These are phyloP conservation scores for Aspergillus proliferans DNA, from an alignment of 2,329 filamentous ascomycete species.

Conservation along the genomic window DNA sequence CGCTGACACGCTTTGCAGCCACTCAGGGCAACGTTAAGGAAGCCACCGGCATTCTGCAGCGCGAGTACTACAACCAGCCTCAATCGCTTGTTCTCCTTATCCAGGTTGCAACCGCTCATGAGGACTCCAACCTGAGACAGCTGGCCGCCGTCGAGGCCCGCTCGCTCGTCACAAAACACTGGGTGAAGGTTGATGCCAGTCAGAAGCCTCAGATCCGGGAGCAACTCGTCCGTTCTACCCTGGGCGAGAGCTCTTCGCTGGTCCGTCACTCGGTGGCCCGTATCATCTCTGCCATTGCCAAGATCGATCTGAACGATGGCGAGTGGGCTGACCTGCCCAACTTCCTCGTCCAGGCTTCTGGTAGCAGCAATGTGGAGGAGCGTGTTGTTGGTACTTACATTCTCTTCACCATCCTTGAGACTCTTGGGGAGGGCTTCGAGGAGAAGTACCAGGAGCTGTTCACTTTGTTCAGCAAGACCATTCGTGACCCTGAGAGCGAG, in stretches of 20 bases:
- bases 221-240: conserved; percentile 74
- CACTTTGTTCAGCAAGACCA: conserved; percentile 75
- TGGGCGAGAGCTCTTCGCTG: conserved; percentile 70
- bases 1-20: conserved; percentile 47
- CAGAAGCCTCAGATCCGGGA: conserved; percentile 68
- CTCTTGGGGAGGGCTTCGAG: conserved; percentile 74
- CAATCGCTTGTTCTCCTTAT: conserved; percentile 79
- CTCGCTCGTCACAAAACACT: conserved; percentile 78
- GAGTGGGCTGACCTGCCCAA: conserved; percentile 78
- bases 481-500: conserved; percentile 81
- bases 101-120: conserved; percentile 78
- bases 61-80: conserved; percentile 84
- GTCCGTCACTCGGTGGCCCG: conserved; percentile 82
- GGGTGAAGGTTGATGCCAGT: conserved; percentile 67
- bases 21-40: conserved; percentile 85
- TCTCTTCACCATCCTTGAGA: conserved; percentile 84
- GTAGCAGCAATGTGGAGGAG: conserved; percentile 66
- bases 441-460: conserved; percentile 77
- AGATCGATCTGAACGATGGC: conserved; percentile 77
- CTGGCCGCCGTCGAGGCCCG: conserved; percentile 85
- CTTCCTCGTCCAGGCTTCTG: conserved; percentile 71
- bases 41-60: conserved; percentile 82
- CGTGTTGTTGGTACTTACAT: conserved; percentile 91
- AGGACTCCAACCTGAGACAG: conserved; percentile 68
- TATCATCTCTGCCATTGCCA: conserved; percentile 79